A percentile compares a stretch with the other conserved stretches of the same genome.
Conservation (phyloP, 371 early-diverging fungal species). For the Nematocida ausubeli region DNA sequence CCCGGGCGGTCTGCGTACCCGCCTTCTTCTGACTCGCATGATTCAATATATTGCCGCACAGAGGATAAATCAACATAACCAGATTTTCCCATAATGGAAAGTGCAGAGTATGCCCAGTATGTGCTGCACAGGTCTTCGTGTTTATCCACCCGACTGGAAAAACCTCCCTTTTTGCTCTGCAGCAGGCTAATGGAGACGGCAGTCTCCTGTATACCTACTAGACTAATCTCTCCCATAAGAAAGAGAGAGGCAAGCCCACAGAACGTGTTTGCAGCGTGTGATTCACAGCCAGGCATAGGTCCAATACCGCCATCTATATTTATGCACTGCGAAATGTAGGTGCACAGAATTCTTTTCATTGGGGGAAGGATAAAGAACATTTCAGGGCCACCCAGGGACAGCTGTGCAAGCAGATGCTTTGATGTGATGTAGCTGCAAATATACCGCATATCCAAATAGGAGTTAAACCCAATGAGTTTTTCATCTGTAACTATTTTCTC, state of each 20-base stretch:
- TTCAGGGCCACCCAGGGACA: conserved; percentile 17
- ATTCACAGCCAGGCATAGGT: conserved; percentile 80
- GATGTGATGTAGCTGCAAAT: conserved; percentile 33
- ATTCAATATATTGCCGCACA: conserved; percentile 75
- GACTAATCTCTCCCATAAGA: conserved; percentile 74
- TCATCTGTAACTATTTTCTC: conserved; percentile 71
- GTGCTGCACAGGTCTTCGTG: conserved; percentile 95
- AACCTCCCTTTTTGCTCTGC: conserved; percentile 82
- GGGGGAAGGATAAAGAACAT: conserved; percentile 11
- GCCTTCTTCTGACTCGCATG: conserved; percentile 76
- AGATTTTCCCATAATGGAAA: conserved; percentile 75
- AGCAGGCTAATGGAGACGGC: conserved; percentile 85
- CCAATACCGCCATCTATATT: conserved; percentile 97
- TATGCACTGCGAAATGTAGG: conserved; percentile 74
- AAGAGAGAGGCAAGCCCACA: conserved; percentile 82
- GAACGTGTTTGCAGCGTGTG: conserved; percentile 78
- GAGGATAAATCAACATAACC: conserved; percentile 79
- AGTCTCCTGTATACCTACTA: conserved; percentile 71
- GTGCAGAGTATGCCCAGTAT: conserved; percentile 90
- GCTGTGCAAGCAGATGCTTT: conserved; percentile 12
- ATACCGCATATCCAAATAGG: conserved; percentile 4
- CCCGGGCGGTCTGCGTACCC: conserved; percentile 89
- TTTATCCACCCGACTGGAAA: conserved; percentile 92
- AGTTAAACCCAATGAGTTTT: conserved; percentile 28
- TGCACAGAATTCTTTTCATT: conserved; percentile 70